phyloP scores from a whole-genome alignment of 352 stramenopile genomes.

The Plasmopara halstedii region DNA sequence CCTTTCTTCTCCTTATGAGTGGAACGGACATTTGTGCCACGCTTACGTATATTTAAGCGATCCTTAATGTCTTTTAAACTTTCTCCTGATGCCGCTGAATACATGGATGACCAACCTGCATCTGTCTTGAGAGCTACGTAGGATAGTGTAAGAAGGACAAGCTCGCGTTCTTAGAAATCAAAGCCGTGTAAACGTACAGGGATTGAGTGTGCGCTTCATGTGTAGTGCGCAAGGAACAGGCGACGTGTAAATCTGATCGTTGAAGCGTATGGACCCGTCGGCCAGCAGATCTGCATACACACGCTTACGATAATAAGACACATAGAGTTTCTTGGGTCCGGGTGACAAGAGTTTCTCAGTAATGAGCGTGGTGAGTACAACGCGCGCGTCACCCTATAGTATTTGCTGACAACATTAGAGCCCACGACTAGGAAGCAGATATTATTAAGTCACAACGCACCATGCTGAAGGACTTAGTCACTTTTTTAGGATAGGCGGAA shows the following conservation, averaged over 20 bases:
- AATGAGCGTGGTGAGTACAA: slow-evolving; percentile 58
- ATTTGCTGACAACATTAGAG: neutral
- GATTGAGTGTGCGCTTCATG: slow-evolving; percentile 79
- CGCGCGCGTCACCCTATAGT: slow-evolving; percentile 51
- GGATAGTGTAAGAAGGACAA: neutral
- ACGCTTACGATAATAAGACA: slow-evolving; percentile 78
- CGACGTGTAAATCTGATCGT: slow-evolving; percentile 69
- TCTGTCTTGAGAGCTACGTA: slow-evolving; percentile 62
- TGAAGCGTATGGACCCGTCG: slow-evolving; percentile 71
- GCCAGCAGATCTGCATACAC: slow-evolving; percentile 68
- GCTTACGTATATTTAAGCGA: slow-evolving; percentile 60
- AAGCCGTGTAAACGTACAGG: slow-evolving; percentile 27
- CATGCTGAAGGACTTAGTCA: neutral
- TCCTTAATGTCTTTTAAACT: slow-evolving; percentile 80
- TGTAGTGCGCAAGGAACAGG: slow-evolving; percentile 61
- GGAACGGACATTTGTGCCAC: slow-evolving; percentile 47
- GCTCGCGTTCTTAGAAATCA: neutral
- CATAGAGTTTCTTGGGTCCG: slow-evolving; percentile 63
- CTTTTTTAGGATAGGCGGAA: neutral
- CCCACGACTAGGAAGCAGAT: neutral
- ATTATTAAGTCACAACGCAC: neutral
- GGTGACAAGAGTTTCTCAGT: slow-evolving; percentile 56
- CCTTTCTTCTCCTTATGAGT: slow-evolving; percentile 56
- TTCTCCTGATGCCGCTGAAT: slow-evolving; percentile 48
- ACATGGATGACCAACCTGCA: slow-evolving; percentile 77